Evolutionary conservation across 2,329 filamentous ascomycete genomes (phyloP), one percentile per base, ranked within the genome.

Genomic region (Hymenotorrendiella dingleyae): DNA sequence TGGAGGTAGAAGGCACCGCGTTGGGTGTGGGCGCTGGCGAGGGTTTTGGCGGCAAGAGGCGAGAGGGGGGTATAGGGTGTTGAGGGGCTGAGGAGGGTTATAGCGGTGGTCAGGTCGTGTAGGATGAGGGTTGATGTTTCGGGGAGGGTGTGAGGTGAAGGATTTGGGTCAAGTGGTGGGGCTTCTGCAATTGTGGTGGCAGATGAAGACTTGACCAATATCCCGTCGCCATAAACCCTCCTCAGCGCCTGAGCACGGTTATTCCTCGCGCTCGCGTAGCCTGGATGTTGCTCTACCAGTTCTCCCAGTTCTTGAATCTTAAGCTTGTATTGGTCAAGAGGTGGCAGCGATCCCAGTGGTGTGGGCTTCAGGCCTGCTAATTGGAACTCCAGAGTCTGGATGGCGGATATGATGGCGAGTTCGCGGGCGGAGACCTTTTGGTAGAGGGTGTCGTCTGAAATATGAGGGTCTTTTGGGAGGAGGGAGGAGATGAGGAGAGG

Each of bases 11-110:
- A 64, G 24, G 78, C 78, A 3, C 76, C 84, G 36, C 83, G 73
- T 60, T 90, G 85, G 0, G 84, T 88, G 54, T 86, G 77, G 4
- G 83, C 80, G 52, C 81, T 77, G 2, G 81, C 78, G 7, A 91
- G 65, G 0, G 84, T 81, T 44, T 75, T 80, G 9, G 77, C 79
- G 22, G 78, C 75, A 39, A 79, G 74, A 6, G 78, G 71, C 2
- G 83, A 87, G 24, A 88, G 67, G 11, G 74, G 64, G 1, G 70
- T 64, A 19, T 66, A 66, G 2, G 70, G 60, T 0, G 67, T 70
- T 1, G 64, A 55, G 0, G 81, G 82, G 6, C 73, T 74, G 27
- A 80, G 71, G 36, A 84, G 68, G 3, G 58, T 54, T 38, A 88
- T 79, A 34, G 79, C 78, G 9, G 59, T 62, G 36, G 76, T 71